These are phyloP conservation scores for Coniella lustricola DNA, from an alignment of 2,329 filamentous ascomycete genomes.

Conservation along the genomic window DNA sequence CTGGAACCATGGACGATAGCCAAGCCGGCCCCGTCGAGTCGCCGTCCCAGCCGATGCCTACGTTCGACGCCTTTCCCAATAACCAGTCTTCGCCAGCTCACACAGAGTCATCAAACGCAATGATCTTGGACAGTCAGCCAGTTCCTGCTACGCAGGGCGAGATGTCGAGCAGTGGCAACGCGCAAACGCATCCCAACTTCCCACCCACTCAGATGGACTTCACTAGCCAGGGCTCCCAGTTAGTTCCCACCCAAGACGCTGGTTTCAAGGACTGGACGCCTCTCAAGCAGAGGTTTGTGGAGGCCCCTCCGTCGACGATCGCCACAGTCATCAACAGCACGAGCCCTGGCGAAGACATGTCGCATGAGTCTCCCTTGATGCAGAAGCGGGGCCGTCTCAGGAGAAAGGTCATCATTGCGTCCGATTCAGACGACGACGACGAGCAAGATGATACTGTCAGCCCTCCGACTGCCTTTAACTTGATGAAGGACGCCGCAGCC, in stretches of 20 bases:
- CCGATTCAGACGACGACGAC: conserved; percentile 18
- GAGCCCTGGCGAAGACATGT: conserved; percentile 27
- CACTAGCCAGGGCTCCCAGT: conserved; percentile 58
- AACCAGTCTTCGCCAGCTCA: conserved; percentile 55
- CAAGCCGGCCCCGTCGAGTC: conserved; percentile 32
- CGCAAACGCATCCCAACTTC: conserved; percentile 45
- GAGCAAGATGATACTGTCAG: conserved; percentile 29
- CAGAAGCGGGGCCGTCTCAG: conserved; percentile 51
- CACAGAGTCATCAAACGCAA: conserved; percentile 46
- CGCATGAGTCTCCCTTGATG: conserved; percentile 59
- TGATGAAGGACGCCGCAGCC: conserved; percentile 61
- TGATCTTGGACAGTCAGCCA: conserved; percentile 37
- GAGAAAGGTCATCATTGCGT: conserved; percentile 30
- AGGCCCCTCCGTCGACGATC: conserved; percentile 59
- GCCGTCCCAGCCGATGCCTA: conserved; percentile 47
- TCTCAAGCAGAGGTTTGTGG: conserved; percentile 58
- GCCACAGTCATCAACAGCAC: conserved; percentile 56
- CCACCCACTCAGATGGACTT: conserved; percentile 50
- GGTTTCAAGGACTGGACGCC: conserved; percentile 71
- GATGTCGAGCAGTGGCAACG: conserved; percentile 24
- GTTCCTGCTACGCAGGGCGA: conserved; percentile 29
- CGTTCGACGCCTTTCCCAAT: conserved; percentile 49
- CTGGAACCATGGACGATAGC: conserved; percentile 73
- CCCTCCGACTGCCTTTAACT: conserved; percentile 49
- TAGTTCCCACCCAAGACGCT: conserved; percentile 73